Base-by-base conservation (phyloP, 108 stramenopile species). In the Seminavis robusta region DNA sequence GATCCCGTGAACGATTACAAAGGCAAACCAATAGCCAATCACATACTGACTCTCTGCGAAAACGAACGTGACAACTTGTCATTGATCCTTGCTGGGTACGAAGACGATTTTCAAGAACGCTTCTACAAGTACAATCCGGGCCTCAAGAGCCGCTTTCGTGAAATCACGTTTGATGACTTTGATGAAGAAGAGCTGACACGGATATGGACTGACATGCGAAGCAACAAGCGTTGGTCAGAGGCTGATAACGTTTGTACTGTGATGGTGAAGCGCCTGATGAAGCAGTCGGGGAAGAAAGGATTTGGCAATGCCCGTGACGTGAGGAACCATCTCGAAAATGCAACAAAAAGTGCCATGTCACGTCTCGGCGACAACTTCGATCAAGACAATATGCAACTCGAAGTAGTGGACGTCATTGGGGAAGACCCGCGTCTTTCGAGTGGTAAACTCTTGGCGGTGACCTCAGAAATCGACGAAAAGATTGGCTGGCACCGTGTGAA, bases 241-340 rank as follows among this genome's bases (percentile, higher is more conserved):
- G 45, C 48, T 24, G 47, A 63, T 0, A 42, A 36, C 19, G 45
- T 72, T 25, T 50, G 52, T 23, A 23, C 36, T 23, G 67, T 77
- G 29, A 67, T 61, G 11, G 51, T 63, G 20, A 52, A 53, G 8
- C 51, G 71, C 15, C 58, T 77, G 1, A 16, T 34, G 19, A 67
- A 65, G 51, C 23, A 48, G 46, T 53, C 55, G 36, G 71, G 71
- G 5, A 45, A 43, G 27, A 72, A 72, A 44, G 76, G 76, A 7
- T 77, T 77, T 69, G 76, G 76, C 17, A 77, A 77, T 72, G 76
- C 76, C 7, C 66, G 75, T 29, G 58, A 33, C 10, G 56, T 76
- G 37, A 52, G 75, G 10, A 52, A 43, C 19, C 41, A 51, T 24
- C 60, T 76, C 17, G 69, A 76, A 30, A 36, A 40, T 44, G 65